Conservation (phyloP, 2,329 filamentous ascomycete species). For the Tolypocladium paradoxum region DNA sequence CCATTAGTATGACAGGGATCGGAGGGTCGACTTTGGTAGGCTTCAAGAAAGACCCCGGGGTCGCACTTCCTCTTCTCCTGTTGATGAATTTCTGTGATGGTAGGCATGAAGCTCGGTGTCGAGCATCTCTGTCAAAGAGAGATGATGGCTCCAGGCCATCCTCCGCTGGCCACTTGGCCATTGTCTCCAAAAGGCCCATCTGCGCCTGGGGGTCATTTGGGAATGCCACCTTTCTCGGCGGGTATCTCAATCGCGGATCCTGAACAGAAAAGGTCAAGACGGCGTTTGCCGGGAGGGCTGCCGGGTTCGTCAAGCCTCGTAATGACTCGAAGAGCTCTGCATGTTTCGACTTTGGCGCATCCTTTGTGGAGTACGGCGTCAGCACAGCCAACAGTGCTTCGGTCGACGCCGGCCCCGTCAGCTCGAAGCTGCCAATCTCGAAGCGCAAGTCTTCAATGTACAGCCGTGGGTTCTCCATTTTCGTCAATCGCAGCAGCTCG, state of each 20-base stretch:
- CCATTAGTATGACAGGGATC: constrained; percentile 66
- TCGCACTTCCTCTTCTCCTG: constrained; percentile 54
- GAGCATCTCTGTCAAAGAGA: constrained; percentile 58
- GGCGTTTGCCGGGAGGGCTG: constrained; percentile 57
- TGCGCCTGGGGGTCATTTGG: constrained; percentile 26
- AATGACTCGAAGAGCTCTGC: constrained; percentile 40
- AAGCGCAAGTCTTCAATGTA: constrained; percentile 59
- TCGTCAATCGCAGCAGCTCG: constrained; percentile 45
- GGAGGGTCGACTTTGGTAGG: constrained; percentile 52
- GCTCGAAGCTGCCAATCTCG: constrained; percentile 50
- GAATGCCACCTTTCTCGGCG: constrained; percentile 46
- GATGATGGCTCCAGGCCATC: constrained; percentile 30
- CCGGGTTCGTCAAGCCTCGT: constrained; percentile 52
- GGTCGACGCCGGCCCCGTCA: constrained; percentile 60
- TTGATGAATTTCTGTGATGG: constrained; percentile 76
- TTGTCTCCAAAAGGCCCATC: constrained; percentile 40
- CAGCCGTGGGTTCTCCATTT: constrained; percentile 49
- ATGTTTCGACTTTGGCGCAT: constrained; percentile 24
- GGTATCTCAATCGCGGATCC: constrained; percentile 74
- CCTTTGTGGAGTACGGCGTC: constrained; percentile 32
- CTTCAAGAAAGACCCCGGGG: constrained; percentile 52
- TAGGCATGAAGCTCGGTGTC: constrained; percentile 53
- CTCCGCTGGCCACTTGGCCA: constrained; percentile 61
- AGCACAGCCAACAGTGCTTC: constrained; percentile 66
- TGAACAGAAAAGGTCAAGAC: constrained; percentile 61